Evolutionary conservation across 2,329 filamentous ascomycete genomes (phyloP).

Genomic region (Talaromyces sp.): DNA sequence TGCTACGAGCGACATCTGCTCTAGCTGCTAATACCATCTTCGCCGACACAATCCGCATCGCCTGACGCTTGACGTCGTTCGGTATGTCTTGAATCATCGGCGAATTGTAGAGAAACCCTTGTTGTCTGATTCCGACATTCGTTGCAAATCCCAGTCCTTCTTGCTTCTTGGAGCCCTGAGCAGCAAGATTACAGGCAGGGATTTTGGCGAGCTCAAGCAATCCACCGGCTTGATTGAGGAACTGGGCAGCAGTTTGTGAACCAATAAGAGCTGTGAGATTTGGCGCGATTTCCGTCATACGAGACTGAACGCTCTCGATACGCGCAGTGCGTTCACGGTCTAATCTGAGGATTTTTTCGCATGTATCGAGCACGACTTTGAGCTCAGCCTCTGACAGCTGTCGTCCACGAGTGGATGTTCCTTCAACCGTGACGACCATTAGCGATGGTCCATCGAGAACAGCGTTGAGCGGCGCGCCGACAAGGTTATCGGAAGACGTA

Average conservation of each 20-base stretch:
- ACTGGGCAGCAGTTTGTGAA: constrained; percentile 86
- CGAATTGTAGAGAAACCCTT: constrained; percentile 90
- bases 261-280: constrained; percentile 90
- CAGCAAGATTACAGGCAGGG: constrained; percentile 86
- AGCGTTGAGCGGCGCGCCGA: constrained; percentile 70
- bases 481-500: constrained; percentile 71
- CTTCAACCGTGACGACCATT: constrained; percentile 95
- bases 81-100: constrained; percentile 83
- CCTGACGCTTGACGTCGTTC: constrained; percentile 83
- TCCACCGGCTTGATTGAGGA: constrained; percentile 92
- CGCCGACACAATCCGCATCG: constrained; percentile 88
- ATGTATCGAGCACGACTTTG: constrained; percentile 69
- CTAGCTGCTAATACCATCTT: constrained; percentile 93
- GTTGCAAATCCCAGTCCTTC: constrained; percentile 80
- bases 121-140: constrained; percentile 84
- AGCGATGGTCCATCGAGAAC: constrained; percentile 84
- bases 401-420: constrained; percentile 79
- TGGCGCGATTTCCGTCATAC: constrained; percentile 93
- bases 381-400: constrained; percentile 75
- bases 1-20: constrained; percentile 80
- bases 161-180: constrained; percentile 85
- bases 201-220: constrained; percentile 85
- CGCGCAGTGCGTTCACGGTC: constrained; percentile 82
- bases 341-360: constrained; percentile 82
- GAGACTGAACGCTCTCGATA: constrained; percentile 91